Percentiles rank a stretch among this genome's conserved stretches.
phyloP scores from a whole-genome alignment of 169 alveolate genomes.

The Cryptosporidium viatorum region DNA sequence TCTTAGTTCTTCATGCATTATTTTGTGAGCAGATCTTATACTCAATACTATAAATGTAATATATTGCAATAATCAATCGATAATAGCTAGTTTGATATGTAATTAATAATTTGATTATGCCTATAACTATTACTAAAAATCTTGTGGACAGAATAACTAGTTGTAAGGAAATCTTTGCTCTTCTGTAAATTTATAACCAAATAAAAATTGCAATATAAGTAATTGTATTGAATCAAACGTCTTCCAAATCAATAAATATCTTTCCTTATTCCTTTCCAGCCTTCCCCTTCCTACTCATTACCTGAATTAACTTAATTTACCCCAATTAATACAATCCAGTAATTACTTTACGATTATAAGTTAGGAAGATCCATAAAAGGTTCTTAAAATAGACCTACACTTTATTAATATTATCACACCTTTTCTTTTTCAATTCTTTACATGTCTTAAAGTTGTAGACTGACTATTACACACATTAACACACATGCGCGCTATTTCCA shows the following conservation, averaged over 20 bases:
- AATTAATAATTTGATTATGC: not conserved
- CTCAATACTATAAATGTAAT: not conserved
- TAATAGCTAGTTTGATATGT: not conserved
- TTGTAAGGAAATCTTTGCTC: not conserved
- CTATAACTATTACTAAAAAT: slow-evolving; percentile 1
- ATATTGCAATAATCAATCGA: not conserved
- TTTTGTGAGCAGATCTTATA: not conserved
- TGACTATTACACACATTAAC: slow-evolving; percentile 62
- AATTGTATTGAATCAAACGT: not conserved
- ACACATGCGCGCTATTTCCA: slow-evolving; percentile 57
- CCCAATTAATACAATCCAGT: slow-evolving; percentile 2
- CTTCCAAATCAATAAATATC: not conserved
- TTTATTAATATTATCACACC: slow-evolving; percentile 49
- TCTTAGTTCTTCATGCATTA: slow-evolving; percentile 61
- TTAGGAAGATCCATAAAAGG: not conserved
- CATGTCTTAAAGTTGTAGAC: slow-evolving; percentile 54
- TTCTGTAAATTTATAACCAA: not conserved
- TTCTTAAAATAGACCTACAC: slow-evolving; percentile 31
- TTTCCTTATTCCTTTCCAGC: slow-evolving; percentile 13
- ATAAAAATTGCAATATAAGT: not conserved
- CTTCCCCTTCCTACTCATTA: slow-evolving; percentile 24
- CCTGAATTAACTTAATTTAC: not conserved
- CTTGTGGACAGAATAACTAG: not conserved
- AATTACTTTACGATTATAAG: slow-evolving; percentile 5
- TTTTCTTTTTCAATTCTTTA: slow-evolving; percentile 25